Percentiles rank a stretch among this genome's conserved stretches.
Evolutionary conservation across 2,329 filamentous ascomycete species (phyloP).

Genomic region (Diplodia seriata): DNA sequence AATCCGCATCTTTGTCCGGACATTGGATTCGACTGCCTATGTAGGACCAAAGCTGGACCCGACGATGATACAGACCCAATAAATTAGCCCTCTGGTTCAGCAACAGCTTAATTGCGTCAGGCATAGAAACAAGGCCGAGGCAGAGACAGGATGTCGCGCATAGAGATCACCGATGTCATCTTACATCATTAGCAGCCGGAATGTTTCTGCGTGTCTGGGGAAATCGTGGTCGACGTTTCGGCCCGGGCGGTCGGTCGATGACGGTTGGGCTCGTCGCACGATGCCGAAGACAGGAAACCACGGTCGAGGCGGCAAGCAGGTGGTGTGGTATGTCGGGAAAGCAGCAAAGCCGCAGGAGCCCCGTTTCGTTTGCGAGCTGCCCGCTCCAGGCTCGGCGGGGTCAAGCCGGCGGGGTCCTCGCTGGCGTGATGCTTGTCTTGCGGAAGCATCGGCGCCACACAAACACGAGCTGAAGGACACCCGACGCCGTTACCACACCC

Average conservation of each 20-base stretch:
- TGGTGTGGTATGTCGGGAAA: not conserved
- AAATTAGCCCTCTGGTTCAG: not conserved
- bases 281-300: not conserved
- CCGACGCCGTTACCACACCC: not conserved
- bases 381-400: no score
- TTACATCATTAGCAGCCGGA: conserved; percentile 15
- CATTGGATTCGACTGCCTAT: no score
- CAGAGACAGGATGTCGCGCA: conserved; percentile 12
- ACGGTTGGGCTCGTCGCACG: conserved; percentile 20
- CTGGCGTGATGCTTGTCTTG: conserved; percentile 1
- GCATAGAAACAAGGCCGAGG: not conserved
- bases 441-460: not conserved
- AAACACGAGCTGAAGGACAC: conserved; percentile 8
- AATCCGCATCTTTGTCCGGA: no score
- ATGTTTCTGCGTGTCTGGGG: not conserved
- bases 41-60: not conserved
- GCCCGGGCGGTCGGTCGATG: conserved; percentile 6
- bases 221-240: conserved; percentile 18
- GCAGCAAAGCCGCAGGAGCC: no score
- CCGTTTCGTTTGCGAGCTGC: no score
- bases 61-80: conserved; percentile 3
- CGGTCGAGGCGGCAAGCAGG: not conserved
- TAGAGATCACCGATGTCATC: conserved; percentile 11
- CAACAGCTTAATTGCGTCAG: not conserved
- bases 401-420: no score